These are phyloP conservation scores for Lachancea meyersii DNA, from an alignment of 805 yeast species.

Conservation along the genomic window DNA sequence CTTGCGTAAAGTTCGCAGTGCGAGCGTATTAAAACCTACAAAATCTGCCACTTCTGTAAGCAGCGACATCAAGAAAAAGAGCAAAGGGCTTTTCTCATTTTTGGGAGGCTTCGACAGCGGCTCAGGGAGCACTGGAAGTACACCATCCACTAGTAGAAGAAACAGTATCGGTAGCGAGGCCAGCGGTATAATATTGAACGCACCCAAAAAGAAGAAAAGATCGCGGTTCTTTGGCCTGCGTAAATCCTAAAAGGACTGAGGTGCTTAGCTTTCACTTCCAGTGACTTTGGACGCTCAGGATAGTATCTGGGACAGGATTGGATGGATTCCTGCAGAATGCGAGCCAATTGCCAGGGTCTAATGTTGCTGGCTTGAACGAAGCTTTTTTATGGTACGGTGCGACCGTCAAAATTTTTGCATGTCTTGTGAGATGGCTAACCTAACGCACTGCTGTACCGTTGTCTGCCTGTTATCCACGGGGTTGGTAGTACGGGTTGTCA, in stretches of 20 bases:
- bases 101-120: conserved; percentile 12
- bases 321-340: too few species aligned
- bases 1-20: conserved; percentile 22
- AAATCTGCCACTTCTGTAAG: conserved; percentile 15
- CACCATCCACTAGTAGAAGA: conserved; percentile 19
- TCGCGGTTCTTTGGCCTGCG: conserved; percentile 7
- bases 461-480: too few species aligned
- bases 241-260: neutral
- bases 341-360: too few species aligned
- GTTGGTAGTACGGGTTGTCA: too few species aligned
- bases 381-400: too few species aligned
- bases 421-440: too few species aligned
- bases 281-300: too few species aligned
- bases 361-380: too few species aligned
- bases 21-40: conserved; percentile 15
- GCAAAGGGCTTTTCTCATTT: conserved; percentile 17
- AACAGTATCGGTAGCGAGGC: conserved; percentile 17
- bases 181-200: conserved; percentile 2
- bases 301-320: neutral
- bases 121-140: conserved; percentile 12
- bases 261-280: too few species aligned
- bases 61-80: conserved; percentile 9
- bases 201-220: conserved; percentile 2
- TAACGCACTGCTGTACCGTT: too few species aligned
- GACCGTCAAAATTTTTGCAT: too few species aligned